Percentiles rank a stretch among this genome's conserved stretches.
Conservation (phyloP, 2,329 filamentous ascomycete species). For the Ustilaginoidea virens region DNA sequence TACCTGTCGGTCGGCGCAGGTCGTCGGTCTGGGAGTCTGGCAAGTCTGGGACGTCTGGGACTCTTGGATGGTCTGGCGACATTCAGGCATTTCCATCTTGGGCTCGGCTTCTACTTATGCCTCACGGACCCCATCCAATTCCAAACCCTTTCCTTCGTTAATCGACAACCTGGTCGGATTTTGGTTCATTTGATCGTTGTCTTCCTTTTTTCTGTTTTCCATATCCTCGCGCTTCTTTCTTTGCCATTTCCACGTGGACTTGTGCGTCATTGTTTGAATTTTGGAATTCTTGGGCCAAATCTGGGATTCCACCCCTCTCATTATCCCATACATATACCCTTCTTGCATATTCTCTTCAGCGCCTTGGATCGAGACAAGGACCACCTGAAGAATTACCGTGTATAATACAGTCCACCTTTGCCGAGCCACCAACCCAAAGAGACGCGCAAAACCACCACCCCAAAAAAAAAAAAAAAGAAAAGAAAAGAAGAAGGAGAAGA, state of each 20-base stretch:
- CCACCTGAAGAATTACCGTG: constrained; percentile 9
- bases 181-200: constrained; percentile 25
- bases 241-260: neutral
- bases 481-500: constrained; percentile 4
- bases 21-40: too few species aligned
- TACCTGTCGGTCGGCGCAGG: constrained; percentile 6
- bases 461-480: too few species aligned
- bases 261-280: constrained; percentile 29
- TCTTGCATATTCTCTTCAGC: too few species aligned
- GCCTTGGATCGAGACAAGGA: too few species aligned
- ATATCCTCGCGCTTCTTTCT: neutral
- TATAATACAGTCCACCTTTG: constrained; percentile 13
- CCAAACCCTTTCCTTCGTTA: constrained; percentile 19
- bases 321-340: too few species aligned
- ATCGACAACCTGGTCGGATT: constrained; percentile 33
- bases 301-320: constrained; percentile 27
- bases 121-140: constrained; percentile 24
- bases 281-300: too few species aligned
- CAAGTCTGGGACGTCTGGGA: too few species aligned
- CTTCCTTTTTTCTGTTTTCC: constrained; percentile 21
- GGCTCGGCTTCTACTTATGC: constrained; percentile 33
- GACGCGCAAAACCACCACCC: too few species aligned
- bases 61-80: constrained; percentile 9
- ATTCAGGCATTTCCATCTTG: constrained; percentile 17
- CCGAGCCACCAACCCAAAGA: too few species aligned